phyloP scores from a whole-genome alignment of 345 rosid genomes.

The Populus pruinosa region DNA sequence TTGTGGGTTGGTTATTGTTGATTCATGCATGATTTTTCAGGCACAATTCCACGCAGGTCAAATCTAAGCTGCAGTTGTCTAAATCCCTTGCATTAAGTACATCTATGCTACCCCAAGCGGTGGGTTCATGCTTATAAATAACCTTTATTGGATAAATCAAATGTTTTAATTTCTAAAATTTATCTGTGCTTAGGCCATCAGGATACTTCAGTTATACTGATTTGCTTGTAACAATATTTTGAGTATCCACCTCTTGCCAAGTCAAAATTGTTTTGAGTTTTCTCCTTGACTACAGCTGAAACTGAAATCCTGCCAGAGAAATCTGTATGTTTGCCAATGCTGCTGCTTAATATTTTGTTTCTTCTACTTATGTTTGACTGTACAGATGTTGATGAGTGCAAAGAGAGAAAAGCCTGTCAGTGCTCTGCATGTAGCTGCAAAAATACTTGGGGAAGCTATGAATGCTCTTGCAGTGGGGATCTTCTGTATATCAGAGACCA shows the following conservation, averaged over 20 bases:
- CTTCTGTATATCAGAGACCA: constrained; percentile 90
- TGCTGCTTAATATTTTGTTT: neutral
- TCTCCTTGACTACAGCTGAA: neutral
- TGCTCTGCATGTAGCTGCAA: constrained; percentile 95
- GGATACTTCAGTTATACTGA: neutral
- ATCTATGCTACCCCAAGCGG: neutral
- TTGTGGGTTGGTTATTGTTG: neutral
- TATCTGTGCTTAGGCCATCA: neutral
- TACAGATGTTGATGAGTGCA: constrained; percentile 87
- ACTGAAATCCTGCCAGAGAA: neutral
- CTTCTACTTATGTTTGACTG: neutral
- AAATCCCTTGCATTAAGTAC: neutral
- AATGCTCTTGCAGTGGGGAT: constrained; percentile 82
- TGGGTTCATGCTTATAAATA: neutral
- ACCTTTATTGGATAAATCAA: neutral
- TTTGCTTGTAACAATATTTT: neutral
- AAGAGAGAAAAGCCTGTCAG: constrained; percentile 91
- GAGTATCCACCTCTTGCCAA: neutral
- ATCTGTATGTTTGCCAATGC: neutral
- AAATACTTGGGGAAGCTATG: constrained; percentile 90
- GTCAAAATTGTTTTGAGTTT: neutral
- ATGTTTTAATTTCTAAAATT: neutral
- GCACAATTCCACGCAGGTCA: neutral
- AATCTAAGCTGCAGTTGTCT: neutral
- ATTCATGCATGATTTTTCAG: neutral